These are phyloP conservation scores for Suhomyces kunorum DNA, from an alignment of 1,139 yeast genomes.

Conservation along the genomic window DNA sequence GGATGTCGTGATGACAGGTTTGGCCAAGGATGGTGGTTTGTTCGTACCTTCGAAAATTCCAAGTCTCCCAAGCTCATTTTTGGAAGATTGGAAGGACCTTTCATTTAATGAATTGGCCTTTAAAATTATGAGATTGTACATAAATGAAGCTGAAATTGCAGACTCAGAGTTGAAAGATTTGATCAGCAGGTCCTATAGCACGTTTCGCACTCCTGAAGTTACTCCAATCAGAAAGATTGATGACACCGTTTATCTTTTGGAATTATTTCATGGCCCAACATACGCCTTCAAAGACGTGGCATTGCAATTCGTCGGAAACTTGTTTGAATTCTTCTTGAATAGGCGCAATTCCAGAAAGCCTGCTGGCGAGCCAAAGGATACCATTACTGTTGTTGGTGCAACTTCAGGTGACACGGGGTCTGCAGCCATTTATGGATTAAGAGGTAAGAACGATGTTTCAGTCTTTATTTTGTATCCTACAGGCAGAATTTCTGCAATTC, in stretches of 20 bases:
- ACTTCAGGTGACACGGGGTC: slow-evolving; percentile 99
- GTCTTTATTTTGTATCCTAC: slow-evolving; percentile 96
- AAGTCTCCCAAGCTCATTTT: slow-evolving; percentile 56
- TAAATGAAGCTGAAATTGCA: slow-evolving; percentile 69
- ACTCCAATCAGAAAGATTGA: slow-evolving; percentile 76
- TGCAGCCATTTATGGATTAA: slow-evolving; percentile 96
- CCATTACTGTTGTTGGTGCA: slow-evolving; percentile 96
- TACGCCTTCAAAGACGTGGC: slow-evolving; percentile 99
- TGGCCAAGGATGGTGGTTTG: slow-evolving; percentile 95
- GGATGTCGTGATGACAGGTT: slow-evolving; percentile 89
- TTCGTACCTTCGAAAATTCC: slow-evolving; percentile 88
- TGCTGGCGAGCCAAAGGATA: slow-evolving; percentile 63
- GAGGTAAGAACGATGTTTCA: slow-evolving; percentile 95
- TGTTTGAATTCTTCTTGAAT: slow-evolving; percentile 85
- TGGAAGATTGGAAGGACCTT: slow-evolving; percentile 68
- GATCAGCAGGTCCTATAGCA: slow-evolving; percentile 73
- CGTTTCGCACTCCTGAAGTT: slow-evolving; percentile 82
- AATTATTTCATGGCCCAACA: slow-evolving; percentile 97
- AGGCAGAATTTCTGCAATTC: slow-evolving; percentile 96
- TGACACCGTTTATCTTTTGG: slow-evolving; percentile 69
- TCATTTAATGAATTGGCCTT: slow-evolving; percentile 85
- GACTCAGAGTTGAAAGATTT: slow-evolving; percentile 63
- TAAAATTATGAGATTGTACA: slow-evolving; percentile 79
- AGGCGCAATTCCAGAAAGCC: slow-evolving; percentile 71
- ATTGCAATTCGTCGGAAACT: slow-evolving; percentile 93